Evolutionary conservation across 139 green algal genomes (phyloP).

Genomic region (Asterochloris erici): DNA sequence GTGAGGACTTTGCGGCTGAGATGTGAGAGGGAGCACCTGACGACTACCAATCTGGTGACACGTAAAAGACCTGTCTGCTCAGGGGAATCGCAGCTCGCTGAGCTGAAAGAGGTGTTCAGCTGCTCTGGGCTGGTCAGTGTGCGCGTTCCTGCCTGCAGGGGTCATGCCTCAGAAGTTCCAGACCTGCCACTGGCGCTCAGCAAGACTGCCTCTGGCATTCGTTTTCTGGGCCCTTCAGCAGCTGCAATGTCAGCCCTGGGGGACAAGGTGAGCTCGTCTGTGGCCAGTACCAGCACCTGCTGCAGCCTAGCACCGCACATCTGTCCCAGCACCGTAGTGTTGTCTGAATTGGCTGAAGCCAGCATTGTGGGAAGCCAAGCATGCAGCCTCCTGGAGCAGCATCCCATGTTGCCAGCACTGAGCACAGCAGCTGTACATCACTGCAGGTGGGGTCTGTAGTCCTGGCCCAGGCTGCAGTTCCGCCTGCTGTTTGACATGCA

Average conservation of each 20-base stretch:
- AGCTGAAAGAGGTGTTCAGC: background rate
- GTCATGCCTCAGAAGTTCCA: conserved; percentile 94
- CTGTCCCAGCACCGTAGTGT: background rate
- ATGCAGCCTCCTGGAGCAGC: no score
- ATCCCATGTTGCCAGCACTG: no score
- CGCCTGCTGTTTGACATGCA: no score
- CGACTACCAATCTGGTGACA: no score
- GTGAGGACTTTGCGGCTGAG: no score
- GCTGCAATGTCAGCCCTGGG: conserved; percentile 90
- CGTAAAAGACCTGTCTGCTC: no score
- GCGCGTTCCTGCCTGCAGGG: conserved; percentile 52
- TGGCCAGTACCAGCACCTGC: background rate
- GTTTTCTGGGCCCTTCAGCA: conserved; percentile 86
- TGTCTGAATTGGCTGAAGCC: background rate
- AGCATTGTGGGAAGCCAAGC: no score
- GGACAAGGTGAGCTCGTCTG: conserved; percentile 76
- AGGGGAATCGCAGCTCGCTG: background rate
- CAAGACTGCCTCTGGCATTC: conserved; percentile 55
- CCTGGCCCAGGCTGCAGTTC: no score
- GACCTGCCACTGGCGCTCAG: conserved; percentile 81
- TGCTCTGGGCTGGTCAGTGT: background rate
- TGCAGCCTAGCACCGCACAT: background rate
- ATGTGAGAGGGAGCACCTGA: no score
- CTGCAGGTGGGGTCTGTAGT: no score
- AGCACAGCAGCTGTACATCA: no score